Evolutionary conservation across 306 rosid species (phyloP).

Genomic region (Prunus mume): DNA sequence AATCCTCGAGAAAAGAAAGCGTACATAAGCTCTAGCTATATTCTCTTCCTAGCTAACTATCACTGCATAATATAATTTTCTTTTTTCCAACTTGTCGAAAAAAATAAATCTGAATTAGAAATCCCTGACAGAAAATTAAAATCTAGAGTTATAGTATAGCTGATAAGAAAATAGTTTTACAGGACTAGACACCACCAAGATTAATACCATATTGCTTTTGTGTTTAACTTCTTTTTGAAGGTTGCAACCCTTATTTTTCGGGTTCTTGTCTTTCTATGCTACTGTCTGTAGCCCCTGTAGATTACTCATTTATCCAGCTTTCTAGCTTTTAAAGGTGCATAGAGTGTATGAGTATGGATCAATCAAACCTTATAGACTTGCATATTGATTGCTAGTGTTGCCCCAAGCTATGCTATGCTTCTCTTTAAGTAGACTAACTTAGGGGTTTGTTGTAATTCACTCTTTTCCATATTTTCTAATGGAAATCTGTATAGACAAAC

Average conservation of each 20-base stretch:
- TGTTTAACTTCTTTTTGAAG: neutral
- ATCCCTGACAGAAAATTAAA: neutral
- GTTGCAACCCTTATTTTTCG: slow-evolving; percentile 10
- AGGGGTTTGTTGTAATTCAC: neutral
- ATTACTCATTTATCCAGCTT: slow-evolving; percentile 4
- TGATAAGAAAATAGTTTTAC: neutral
- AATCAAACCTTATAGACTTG: neutral
- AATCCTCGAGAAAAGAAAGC: neutral
- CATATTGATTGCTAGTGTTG: slow-evolving; percentile 5
- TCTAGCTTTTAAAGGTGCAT: neutral
- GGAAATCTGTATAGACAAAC: neutral
- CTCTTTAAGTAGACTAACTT: neutral
- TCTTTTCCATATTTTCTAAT: neutral
- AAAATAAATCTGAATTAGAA: neutral
- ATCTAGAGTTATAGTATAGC: neutral
- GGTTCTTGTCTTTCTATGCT: neutral
- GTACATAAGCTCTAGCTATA: neutral
- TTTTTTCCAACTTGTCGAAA: neutral
- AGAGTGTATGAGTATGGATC: slow-evolving; percentile 4
- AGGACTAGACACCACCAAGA: neutral
- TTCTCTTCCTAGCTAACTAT: neutral
- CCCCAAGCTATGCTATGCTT: slow-evolving; percentile 12
- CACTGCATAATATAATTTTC: neutral
- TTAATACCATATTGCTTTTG: neutral
- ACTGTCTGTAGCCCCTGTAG: neutral